Conservation (phyloP, 441 rosid genomes). For the Erodium chrysanthum region DNA sequence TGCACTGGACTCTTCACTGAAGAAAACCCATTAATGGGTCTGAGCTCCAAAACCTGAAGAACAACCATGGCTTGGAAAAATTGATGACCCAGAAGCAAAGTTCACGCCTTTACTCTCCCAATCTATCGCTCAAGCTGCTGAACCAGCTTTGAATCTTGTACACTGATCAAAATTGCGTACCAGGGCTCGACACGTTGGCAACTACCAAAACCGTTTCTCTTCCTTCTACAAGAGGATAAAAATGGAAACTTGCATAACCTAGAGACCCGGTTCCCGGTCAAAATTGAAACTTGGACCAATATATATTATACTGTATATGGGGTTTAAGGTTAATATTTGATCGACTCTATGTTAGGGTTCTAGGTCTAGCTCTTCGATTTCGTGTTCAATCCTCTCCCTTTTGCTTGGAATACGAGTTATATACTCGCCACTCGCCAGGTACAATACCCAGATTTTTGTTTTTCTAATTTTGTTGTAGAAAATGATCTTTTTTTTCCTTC, state of each 20-base stretch:
- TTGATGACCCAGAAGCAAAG: conserved; percentile 8
- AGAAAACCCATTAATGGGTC: conserved; percentile 31
- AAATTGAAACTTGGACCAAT: no score
- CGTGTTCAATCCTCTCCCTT: no score
- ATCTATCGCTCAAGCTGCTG: background rate
- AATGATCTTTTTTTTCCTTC: background rate
- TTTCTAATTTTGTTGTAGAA: background rate
- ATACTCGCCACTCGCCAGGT: background rate
- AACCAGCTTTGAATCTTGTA: background rate
- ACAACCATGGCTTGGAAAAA: background rate
- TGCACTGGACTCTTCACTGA: no score
- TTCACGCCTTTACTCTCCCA: background rate
- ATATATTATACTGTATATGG: no score
- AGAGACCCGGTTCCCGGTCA: no score
- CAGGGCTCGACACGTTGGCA: conserved; percentile 39
- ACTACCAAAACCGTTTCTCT: background rate
- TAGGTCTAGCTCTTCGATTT: no score
- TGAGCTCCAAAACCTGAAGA: conserved; percentile 21
- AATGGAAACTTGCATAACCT: no score
- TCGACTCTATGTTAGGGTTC: no score
- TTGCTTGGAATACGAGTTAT: no score
- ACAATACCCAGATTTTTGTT: background rate
- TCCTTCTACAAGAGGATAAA: background rate
- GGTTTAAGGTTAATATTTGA: no score
- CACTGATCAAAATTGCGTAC: conserved; percentile 17